A percentile compares a stretch with the other conserved stretches of the same genome.
These are phyloP conservation scores for Xylariales sp. DNA, from an alignment of 2,329 filamentous ascomycete species.

Conservation along the genomic window DNA sequence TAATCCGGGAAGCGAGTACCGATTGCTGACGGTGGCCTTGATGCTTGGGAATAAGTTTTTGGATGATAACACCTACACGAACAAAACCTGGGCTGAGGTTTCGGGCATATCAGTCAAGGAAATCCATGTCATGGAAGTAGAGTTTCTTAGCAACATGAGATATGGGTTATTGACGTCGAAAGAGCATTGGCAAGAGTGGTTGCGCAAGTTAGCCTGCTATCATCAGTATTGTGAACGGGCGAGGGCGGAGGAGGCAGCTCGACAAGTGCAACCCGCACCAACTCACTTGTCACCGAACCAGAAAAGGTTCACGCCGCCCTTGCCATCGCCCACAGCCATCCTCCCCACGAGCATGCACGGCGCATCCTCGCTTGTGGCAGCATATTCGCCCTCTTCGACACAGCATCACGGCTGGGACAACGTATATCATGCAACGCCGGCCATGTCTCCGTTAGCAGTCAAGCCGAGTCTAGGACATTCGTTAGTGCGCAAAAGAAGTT, in stretches of 20 bases:
- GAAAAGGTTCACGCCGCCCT: slow-evolving; percentile 57
- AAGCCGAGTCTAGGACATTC: slow-evolving; percentile 59
- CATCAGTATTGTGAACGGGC: slow-evolving; percentile 84
- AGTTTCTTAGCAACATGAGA: slow-evolving; percentile 98
- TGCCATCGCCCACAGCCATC: slow-evolving; percentile 61
- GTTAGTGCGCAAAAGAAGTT: slow-evolving; percentile 61
- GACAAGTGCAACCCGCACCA: slow-evolving; percentile 46
- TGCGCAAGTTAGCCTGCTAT: slow-evolving; percentile 83
- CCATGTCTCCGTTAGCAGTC: slow-evolving; percentile 61
- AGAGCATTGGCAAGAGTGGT: slow-evolving; percentile 88
- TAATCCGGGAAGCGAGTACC: slow-evolving; percentile 91
- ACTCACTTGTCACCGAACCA: slow-evolving; percentile 56
- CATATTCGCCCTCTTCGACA: slow-evolving; percentile 56
- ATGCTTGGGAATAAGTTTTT: slow-evolving; percentile 99
- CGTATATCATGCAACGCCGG: slow-evolving; percentile 53
- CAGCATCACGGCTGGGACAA: slow-evolving; percentile 53
- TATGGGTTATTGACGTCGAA: slow-evolving; percentile 91
- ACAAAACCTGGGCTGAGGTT: slow-evolving; percentile 99
- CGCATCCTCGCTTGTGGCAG: slow-evolving; percentile 52
- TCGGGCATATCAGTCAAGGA: slow-evolving; percentile 93
- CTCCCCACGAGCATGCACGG: slow-evolving; percentile 50
- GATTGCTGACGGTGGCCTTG: slow-evolving; percentile 90
- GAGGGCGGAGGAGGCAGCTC: slow-evolving; percentile 55
- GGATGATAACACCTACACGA: slow-evolving; percentile 99
- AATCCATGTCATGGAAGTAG: slow-evolving; percentile 99